phyloP scores from a whole-genome alignment of 371 early-diverging fungal genomes.

The Zopfochytrium polystomum region DNA sequence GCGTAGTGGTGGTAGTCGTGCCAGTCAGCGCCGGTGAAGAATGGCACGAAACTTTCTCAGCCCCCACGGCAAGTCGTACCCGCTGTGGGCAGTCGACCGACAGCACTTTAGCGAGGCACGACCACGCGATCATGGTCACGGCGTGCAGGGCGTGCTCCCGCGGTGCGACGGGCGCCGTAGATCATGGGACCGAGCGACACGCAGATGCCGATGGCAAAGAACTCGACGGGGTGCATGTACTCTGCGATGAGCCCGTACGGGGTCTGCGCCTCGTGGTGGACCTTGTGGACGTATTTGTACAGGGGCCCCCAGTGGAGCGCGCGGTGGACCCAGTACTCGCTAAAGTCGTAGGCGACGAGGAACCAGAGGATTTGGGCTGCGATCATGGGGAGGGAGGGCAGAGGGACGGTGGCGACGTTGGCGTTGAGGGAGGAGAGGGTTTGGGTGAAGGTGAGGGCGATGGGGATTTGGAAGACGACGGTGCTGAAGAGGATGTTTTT shows the following conservation, averaged over 20 bases:
- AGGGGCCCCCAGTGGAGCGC: constrained; percentile 85
- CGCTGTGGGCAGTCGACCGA: constrained; percentile 91
- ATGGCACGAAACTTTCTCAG: too few species aligned
- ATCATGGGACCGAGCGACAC: constrained; percentile 38
- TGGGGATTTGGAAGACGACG: too few species aligned
- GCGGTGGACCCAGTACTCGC: constrained; percentile 63
- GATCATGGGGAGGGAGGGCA: constrained; percentile 32
- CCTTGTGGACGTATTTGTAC: constrained; percentile 91
- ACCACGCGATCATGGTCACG: constrained; percentile 76
- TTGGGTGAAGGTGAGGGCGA: too few species aligned
- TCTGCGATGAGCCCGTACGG: constrained; percentile 68
- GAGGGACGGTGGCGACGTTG: constrained; percentile 37
- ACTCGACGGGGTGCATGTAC: constrained; percentile 37
- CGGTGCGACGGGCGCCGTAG: too few species aligned
- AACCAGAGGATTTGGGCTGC: constrained; percentile 63
- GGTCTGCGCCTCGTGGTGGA: constrained; percentile 88
- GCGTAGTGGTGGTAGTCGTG: constrained; percentile 51
- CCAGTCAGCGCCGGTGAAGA: constrained; percentile 43
- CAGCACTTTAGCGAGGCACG: constrained; percentile 40
- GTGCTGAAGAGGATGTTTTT: too few species aligned
- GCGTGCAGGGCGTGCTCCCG: constrained; percentile 68
- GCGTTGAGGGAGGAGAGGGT: too few species aligned
- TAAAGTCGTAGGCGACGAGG: constrained; percentile 69
- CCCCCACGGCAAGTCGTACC: constrained; percentile 91
- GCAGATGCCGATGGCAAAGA: constrained; percentile 32